These are phyloP conservation scores for Geotrichum phurueaensis DNA, from an alignment of 1,139 yeast genomes.

Conservation along the genomic window DNA sequence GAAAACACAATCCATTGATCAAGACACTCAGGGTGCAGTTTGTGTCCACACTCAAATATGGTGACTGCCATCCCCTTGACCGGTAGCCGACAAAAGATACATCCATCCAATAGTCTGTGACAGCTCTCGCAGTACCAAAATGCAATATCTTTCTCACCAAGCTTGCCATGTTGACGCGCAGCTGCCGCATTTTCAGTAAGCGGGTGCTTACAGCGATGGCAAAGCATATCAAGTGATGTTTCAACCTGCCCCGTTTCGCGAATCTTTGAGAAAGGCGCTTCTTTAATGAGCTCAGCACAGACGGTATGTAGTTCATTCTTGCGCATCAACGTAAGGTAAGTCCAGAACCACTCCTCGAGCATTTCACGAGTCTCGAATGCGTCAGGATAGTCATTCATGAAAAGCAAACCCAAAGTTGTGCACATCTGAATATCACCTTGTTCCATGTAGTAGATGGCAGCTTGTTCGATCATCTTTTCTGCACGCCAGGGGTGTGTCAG, in stretches of 20 bases:
- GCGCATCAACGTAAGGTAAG: constrained; percentile 54
- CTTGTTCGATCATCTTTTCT: constrained; percentile 40
- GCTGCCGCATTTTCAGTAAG: constrained; percentile 55
- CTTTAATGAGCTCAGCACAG: constrained; percentile 54
- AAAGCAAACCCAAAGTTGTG: constrained; percentile 54
- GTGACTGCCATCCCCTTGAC: constrained; percentile 66
- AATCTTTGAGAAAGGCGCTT: constrained; percentile 41
- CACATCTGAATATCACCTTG: constrained; percentile 66
- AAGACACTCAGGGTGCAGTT: constrained; percentile 79
- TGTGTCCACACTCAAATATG: constrained; percentile 77
- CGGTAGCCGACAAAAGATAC: constrained; percentile 78
- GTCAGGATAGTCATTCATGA: constrained; percentile 41
- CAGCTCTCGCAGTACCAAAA: constrained; percentile 85
- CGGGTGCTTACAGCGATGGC: constrained; percentile 61
- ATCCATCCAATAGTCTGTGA: constrained; percentile 52
- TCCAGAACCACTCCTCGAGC: constrained; percentile 51
- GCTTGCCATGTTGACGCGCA: constrained; percentile 2
- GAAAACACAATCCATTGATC: constrained; percentile 55
- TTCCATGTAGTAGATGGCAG: constrained; percentile 48
- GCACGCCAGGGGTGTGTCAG: constrained; percentile 47
- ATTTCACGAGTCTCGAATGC: constrained; percentile 27
- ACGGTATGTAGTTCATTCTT: constrained; percentile 49
- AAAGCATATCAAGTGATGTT: constrained; percentile 56
- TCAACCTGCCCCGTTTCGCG: constrained; percentile 47
- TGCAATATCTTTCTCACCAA: constrained; percentile 41